Base-by-base conservation (phyloP, 129 eudicot species). In the Flaveria ramosissima region DNA sequence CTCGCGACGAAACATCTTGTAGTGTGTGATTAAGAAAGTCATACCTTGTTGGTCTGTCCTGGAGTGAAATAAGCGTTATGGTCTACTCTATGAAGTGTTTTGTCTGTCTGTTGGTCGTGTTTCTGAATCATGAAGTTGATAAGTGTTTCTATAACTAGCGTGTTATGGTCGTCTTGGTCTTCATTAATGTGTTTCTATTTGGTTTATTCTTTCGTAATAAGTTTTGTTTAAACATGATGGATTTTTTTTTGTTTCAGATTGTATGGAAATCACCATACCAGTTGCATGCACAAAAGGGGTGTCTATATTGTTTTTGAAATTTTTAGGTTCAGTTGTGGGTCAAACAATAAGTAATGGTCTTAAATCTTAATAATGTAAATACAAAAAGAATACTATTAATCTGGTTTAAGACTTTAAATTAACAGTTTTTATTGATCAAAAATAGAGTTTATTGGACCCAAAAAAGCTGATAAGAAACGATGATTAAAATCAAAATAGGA, bases 21-120 rank as follows among this genome's bases (percentile, higher is more conserved):
- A 41, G 27, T 20, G 51, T 36, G 69, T 46, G 52, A 5, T 21
- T 24, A 14, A 47, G 46, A 7, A 24, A 53, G 36, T 72, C 11
- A 3, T 12, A 30, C 27, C 47, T 19, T 30, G 52, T 66, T 14
- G 23, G 45, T 26, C 8, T 32, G 12, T 36, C 42, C 16, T 10
- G 16, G 46, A 51, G 48, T 13, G 61, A 48, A 63, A 65, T 3
- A 75, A 75, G 72, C 50, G 64, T n/a, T 62, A n/a, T 32, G 68
- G 23, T 50, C 6, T 74, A 17, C 46, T 48, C 4, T 70, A 48
- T 26, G 19, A 64, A 64, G 12, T 32, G 13, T 64, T 15, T 56
- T 56, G 60, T 52, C 19, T 61, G 42, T 13, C 17, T 63, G 46
- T 15, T 32, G 12, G 21, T 63, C 23, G 12, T 30, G 69, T 63